These are phyloP conservation scores for Arthrobotrys musiformis DNA, from an alignment of 2,329 filamentous ascomycete genomes.

Conservation along the genomic window DNA sequence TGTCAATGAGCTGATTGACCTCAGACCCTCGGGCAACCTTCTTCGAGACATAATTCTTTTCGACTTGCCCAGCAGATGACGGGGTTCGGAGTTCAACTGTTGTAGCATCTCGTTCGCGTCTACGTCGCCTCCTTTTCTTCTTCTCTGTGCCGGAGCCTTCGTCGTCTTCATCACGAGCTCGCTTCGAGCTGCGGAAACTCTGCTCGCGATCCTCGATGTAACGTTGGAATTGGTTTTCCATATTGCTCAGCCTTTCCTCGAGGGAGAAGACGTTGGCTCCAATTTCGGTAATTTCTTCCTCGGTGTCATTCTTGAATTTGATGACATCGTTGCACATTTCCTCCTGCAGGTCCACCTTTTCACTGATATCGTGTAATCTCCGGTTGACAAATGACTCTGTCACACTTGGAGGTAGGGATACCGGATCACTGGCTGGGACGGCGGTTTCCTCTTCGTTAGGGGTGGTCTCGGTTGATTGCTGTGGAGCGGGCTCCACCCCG, in stretches of 20 bases:
- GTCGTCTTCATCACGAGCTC: constrained; percentile 31
- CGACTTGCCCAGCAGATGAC: constrained; percentile 22
- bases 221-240: constrained; percentile 37
- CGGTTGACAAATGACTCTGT: constrained; percentile 45
- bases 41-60: constrained; percentile 29
- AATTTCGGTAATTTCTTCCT: constrained; percentile 47
- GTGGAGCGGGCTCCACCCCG: background rate
- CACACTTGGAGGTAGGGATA: background rate
- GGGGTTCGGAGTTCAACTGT: constrained; percentile 25
- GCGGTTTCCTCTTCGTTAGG: constrained; percentile 1
- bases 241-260: constrained; percentile 39
- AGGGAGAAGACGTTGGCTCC: constrained; percentile 44
- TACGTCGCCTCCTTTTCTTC: constrained; percentile 24
- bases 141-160: constrained; percentile 26
- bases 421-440: background rate
- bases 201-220: constrained; percentile 35
- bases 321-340: constrained; percentile 53
- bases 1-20: constrained; percentile 38
- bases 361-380: constrained; percentile 43
- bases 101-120: constrained; percentile 17
- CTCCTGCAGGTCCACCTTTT: constrained; percentile 52
- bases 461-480: background rate
- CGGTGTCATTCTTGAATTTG: constrained; percentile 45
- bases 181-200: constrained; percentile 39
- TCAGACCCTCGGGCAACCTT: constrained; percentile 39